Percentiles rank a stretch among this genome's conserved stretches.
Evolutionary conservation across 495 filamentous ascomycete genomes (phyloP).

Genomic region (Articulospora tetracladia): DNA sequence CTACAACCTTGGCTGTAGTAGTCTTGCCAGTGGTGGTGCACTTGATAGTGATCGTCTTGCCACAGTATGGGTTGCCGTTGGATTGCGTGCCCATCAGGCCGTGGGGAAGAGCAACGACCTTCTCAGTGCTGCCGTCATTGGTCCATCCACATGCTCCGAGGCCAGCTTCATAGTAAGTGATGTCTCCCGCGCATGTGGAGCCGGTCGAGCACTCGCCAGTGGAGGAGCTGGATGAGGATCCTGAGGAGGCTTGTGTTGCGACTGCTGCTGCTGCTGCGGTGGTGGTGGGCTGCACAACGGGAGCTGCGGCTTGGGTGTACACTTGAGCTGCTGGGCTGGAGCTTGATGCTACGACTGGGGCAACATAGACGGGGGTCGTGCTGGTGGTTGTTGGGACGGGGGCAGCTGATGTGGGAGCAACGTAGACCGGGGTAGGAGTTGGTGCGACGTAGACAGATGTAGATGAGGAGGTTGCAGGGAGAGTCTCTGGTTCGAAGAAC

Average conservation of each 20-base stretch:
- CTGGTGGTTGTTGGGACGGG: conserved; percentile 3
- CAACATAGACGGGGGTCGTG: conserved; percentile 2
- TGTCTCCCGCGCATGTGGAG: conserved; percentile 23
- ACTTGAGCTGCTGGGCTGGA: conserved; percentile 14
- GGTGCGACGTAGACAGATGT: conserved; percentile 12
- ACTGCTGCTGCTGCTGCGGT: conserved; percentile 9
- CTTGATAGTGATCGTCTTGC: conserved; percentile 58
- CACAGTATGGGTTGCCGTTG: conserved; percentile 59
- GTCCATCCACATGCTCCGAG: conserved; percentile 24
- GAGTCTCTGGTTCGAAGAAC: conserved; percentile 35
- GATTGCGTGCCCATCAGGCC: conserved; percentile 48
- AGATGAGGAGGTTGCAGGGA: background rate
- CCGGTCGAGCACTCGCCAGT: conserved; percentile 12
- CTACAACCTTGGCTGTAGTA: conserved; percentile 52
- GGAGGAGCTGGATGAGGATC: conserved; percentile 12
- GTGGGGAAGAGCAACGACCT: conserved; percentile 23
- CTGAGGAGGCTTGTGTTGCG: background rate
- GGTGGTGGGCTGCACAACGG: background rate
- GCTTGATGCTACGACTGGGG: background rate
- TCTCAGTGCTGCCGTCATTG: conserved; percentile 16
- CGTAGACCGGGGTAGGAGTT: conserved; percentile 9
- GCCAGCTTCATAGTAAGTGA: conserved; percentile 25
- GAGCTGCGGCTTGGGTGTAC: conserved; percentile 21
- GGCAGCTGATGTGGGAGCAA: background rate
- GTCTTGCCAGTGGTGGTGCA: conserved; percentile 47